Conservation (phyloP, 148 eudicot genomes). For the Simmondsia chinensis region DNA sequence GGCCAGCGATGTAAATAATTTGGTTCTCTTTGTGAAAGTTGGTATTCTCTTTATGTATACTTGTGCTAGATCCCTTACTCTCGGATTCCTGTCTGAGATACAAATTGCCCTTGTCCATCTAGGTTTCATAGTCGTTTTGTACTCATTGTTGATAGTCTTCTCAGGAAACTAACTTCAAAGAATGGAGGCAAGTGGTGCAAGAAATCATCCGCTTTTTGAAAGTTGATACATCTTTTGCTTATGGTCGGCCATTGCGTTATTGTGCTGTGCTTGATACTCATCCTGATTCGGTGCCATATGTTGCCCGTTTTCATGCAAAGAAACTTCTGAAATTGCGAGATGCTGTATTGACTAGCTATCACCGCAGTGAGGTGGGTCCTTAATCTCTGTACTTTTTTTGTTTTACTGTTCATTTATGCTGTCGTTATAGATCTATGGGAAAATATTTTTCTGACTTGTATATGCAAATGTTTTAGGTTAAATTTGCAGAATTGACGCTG, state of each 20-base stretch:
- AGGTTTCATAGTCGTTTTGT: no score
- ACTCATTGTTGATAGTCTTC: constrained; percentile 4
- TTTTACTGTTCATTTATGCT: no score
- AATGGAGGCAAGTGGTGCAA: constrained; percentile 87
- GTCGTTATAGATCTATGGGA: no score
- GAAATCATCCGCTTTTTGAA: constrained; percentile 73
- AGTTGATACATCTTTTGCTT: constrained; percentile 37
- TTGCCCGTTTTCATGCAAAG: constrained; percentile 90
- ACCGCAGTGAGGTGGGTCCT: constrained; percentile 69
- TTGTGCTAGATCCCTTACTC: no score
- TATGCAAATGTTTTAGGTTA: constrained; percentile 50
- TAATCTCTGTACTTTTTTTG: no score
- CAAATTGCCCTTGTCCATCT: no score
- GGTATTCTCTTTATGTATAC: no score
- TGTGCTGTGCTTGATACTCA: constrained; percentile 66
- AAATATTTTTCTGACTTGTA: constrained; percentile 1
- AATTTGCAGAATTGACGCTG: constrained; percentile 84
- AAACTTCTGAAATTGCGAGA: constrained; percentile 80
- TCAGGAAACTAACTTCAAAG: constrained; percentile 80
- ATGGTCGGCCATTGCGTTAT: constrained; percentile 66
- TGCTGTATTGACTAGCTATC: constrained; percentile 85
- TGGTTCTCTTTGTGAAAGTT: neutral
- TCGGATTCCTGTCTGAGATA: no score
- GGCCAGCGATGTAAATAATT: neutral
- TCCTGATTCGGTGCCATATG: constrained; percentile 62